These are phyloP conservation scores for Mycena maculata DNA, from an alignment of 768 basidiomycete species.

Conservation along the genomic window DNA sequence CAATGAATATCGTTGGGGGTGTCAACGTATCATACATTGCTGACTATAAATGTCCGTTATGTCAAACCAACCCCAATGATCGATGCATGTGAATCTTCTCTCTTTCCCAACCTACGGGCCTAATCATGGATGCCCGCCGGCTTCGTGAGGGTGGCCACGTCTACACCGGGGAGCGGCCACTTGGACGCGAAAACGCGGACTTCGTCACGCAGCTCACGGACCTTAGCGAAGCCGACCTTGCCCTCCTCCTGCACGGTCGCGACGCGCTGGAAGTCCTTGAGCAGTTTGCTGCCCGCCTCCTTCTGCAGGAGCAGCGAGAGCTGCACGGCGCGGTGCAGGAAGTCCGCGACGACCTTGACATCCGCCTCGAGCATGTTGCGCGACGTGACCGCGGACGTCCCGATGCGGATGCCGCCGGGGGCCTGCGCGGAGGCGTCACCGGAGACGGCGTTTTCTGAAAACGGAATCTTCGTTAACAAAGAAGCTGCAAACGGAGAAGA, in stretches of 20 bases:
- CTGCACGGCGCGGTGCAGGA: constrained; percentile 96
- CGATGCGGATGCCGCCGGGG: constrained; percentile 97
- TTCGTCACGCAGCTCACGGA: constrained; percentile 80
- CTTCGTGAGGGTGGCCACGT: constrained; percentile 58
- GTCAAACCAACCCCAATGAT: constrained; percentile 41
- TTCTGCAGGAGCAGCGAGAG: constrained; percentile 90
- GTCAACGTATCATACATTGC: constrained; percentile 22
- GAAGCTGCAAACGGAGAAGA: constrained; percentile 1
- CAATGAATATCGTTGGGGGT: too few species aligned
- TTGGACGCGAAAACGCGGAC: constrained; percentile 83
- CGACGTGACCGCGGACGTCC: constrained; percentile 93
- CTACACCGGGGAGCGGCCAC: constrained; percentile 95
- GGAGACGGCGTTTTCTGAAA: constrained; percentile 92
- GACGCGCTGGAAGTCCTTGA: constrained; percentile 94
- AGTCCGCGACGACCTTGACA: constrained; percentile 86
- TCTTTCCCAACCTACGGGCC: constrained; percentile 7
- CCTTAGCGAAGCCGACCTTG: constrained; percentile 75
- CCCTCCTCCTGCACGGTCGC: constrained; percentile 77
- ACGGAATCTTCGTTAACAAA: not conserved
- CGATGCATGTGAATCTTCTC: constrained; percentile 66
- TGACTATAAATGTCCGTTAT: constrained; percentile 65
- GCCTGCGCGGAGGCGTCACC: constrained; percentile 96
- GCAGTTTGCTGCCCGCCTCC: constrained; percentile 92
- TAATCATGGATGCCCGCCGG: constrained; percentile 73
- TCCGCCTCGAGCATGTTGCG: constrained; percentile 92